Evolutionary conservation across 495 filamentous ascomycete species (phyloP).

Genomic region (Xylaria flabelliformis): DNA sequence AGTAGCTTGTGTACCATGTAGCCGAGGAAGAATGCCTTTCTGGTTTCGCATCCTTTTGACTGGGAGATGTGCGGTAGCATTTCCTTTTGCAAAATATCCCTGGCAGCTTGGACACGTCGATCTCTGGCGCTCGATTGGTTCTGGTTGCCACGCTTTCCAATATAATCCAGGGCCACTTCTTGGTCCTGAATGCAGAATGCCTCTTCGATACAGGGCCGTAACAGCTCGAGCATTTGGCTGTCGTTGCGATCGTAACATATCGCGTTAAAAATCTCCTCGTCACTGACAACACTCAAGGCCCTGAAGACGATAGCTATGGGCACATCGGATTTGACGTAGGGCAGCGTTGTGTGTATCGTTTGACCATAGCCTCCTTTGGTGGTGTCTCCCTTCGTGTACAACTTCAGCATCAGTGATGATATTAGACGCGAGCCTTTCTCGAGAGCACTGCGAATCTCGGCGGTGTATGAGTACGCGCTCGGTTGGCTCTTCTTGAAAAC

Average conservation of each 20-base stretch:
- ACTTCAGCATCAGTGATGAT: slow-evolving; percentile 85
- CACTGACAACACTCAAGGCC: slow-evolving; percentile 93
- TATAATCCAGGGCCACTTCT: slow-evolving; percentile 94
- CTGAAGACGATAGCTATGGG: slow-evolving; percentile 95
- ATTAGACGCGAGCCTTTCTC: slow-evolving; percentile 96
- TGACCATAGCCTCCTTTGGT: slow-evolving; percentile 80
- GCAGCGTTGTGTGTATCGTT: slow-evolving; percentile 85
- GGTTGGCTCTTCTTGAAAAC: slow-evolving; percentile 96
- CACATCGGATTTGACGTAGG: slow-evolving; percentile 92
- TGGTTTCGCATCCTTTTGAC: slow-evolving; percentile 91
- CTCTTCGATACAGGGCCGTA: slow-evolving; percentile 96
- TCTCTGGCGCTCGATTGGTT: slow-evolving; percentile 77
- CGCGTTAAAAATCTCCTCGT: slow-evolving; percentile 97
- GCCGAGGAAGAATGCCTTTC: slow-evolving; percentile 97
- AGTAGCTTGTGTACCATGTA: slow-evolving; percentile 98
- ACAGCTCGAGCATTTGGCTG: slow-evolving; percentile 95
- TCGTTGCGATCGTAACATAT: slow-evolving; percentile 96
- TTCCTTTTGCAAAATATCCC: slow-evolving; percentile 96
- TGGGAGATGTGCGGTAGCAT: slow-evolving; percentile 96
- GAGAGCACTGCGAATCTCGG: slow-evolving; percentile 93
- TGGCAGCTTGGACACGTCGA: slow-evolving; percentile 86
- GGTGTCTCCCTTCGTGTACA: slow-evolving; percentile 82
- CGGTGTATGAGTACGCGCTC: slow-evolving; percentile 86
- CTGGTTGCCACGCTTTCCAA: slow-evolving; percentile 83
- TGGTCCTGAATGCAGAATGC: slow-evolving; percentile 94